Conservation (phyloP, 169 alveolate species). For the Cryptosporidium viatorum region DNA sequence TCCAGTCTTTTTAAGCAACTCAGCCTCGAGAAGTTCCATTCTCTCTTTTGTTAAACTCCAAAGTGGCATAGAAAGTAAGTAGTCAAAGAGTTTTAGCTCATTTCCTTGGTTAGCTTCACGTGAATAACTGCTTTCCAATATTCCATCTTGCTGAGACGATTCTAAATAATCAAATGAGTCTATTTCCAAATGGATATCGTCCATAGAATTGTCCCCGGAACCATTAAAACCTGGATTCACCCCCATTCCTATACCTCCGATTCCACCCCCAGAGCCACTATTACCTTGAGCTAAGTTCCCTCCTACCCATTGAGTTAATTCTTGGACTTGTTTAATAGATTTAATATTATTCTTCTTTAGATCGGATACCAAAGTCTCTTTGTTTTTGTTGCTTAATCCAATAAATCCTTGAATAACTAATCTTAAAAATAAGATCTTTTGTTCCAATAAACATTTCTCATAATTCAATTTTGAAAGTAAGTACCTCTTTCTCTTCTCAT, state of each 20-base stretch:
- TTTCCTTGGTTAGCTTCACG: constrained; percentile 2
- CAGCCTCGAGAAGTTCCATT: constrained; percentile 82
- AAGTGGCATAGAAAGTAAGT: constrained; percentile 94
- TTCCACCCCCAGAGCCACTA: constrained; percentile 29
- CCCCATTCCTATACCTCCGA: constrained; percentile 76
- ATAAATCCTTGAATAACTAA: constrained; percentile 90
- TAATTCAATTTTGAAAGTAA: constrained; percentile 86
- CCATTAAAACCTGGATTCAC: constrained; percentile 22
- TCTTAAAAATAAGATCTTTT: constrained; percentile 90
- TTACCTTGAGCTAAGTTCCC: constrained; percentile 56
- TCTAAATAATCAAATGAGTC: constrained; percentile 47
- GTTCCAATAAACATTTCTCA: constrained; percentile 85
- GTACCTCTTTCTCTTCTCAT: constrained; percentile 89
- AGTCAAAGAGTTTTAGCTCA: constrained; percentile 89
- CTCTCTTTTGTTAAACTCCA: constrained; percentile 94
- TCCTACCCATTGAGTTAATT: constrained; percentile 73
- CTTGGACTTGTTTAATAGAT: constrained; percentile 85
- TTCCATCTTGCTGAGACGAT: neutral
- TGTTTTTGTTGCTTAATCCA: constrained; percentile 83
- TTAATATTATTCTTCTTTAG: constrained; percentile 86
- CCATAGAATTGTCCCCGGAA: constrained; percentile 61
- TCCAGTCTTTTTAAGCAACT: constrained; percentile 77
- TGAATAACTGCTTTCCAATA: neutral
- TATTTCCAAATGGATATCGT: neutral
- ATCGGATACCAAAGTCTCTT: constrained; percentile 83